Base-by-base conservation (phyloP, 352 stramenopile species). In the Globisporangium canariense region DNA sequence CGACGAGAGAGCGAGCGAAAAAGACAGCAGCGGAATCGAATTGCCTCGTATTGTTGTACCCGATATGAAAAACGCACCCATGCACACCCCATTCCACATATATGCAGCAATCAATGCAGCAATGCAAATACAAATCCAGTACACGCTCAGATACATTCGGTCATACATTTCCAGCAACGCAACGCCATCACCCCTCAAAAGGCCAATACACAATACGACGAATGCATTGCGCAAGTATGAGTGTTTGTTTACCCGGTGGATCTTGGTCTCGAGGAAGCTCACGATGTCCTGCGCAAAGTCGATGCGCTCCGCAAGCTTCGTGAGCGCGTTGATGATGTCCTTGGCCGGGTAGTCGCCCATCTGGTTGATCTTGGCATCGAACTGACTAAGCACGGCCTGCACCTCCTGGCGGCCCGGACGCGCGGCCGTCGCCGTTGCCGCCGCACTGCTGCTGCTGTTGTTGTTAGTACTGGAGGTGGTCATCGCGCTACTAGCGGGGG, bases 211-310 rank as follows among this genome's bases (percentile, higher is more conserved):
- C 14, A 60, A 9, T 18, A 65, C n/a, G 16, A 55, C 8, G 52
- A 60, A 61, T 13, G 10, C 18, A 70, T 36, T 28, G 16, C 16
- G n/a, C 65, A 55, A 70, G 65, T 13, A 28, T 6, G 13, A 22
- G 40, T 56, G 55, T 18, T 50, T 43, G 36, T 41, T 69, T 91
- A 94, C 87, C 78, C 83, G 81, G 67, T 93, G 79, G 73, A 96
- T 91, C 78, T 96, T 96, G 63, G 84, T 93, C 69, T 94, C 86
- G 62, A 96, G 76, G 78, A 96, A 96, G 68, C 77, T 85, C 75
- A 92, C 87, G 71, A 96, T 87, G 72, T 94, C 83, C 52, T 80
- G 76, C 52, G 85, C 86, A 70, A 89, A 91, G 61, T 88, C 66
- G 34, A 79, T 53, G 57, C 81, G 81, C 71, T 93, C 86, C 7